These are phyloP conservation scores for Mortierella sp. DNA, from an alignment of 371 early-diverging fungal genomes.

Conservation along the genomic window DNA sequence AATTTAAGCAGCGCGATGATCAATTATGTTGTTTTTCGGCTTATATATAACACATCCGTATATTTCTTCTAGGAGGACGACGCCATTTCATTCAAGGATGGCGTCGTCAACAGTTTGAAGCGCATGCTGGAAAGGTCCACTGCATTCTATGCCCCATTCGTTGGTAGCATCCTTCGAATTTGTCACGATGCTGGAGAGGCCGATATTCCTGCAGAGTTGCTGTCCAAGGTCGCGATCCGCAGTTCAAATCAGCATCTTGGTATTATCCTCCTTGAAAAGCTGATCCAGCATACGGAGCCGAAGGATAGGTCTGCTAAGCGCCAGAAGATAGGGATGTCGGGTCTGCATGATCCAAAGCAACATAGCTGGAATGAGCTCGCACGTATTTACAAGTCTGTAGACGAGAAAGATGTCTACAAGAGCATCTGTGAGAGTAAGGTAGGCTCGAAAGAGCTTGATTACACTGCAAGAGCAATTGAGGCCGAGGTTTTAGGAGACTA, in stretches of 20 bases:
- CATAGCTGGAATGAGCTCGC: conserved; percentile 71
- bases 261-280: conserved; percentile 64
- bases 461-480: conserved; percentile 66
- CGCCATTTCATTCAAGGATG: conserved; percentile 43
- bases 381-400: conserved; percentile 68
- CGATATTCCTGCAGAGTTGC: conserved; percentile 47
- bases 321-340: conserved; percentile 23
- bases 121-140: conserved; percentile 52
- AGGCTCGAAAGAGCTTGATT: conserved; percentile 49
- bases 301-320: conserved; percentile 46
- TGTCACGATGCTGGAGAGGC: conserved; percentile 60
- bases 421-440: conserved; percentile 67
- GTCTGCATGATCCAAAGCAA: conserved; percentile 19
- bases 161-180: conserved; percentile 67
- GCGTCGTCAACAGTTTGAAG: conserved; percentile 49
- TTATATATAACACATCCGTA: too few species aligned
- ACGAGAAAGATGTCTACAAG: conserved; percentile 71
- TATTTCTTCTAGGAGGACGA: conserved; percentile 48
- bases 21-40: too few species aligned
- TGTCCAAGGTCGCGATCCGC: conserved; percentile 56
- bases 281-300: conserved; percentile 41
- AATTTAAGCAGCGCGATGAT: background rate
- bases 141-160: conserved; percentile 60
- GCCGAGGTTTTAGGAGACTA: conserved; percentile 71
- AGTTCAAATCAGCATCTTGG: conserved; percentile 71